A percentile compares a stretch with the other conserved stretches of the same genome.
phyloP scores from a whole-genome alignment of 2,329 filamentous ascomycete species.

The Trichoderma semiorbis region DNA sequence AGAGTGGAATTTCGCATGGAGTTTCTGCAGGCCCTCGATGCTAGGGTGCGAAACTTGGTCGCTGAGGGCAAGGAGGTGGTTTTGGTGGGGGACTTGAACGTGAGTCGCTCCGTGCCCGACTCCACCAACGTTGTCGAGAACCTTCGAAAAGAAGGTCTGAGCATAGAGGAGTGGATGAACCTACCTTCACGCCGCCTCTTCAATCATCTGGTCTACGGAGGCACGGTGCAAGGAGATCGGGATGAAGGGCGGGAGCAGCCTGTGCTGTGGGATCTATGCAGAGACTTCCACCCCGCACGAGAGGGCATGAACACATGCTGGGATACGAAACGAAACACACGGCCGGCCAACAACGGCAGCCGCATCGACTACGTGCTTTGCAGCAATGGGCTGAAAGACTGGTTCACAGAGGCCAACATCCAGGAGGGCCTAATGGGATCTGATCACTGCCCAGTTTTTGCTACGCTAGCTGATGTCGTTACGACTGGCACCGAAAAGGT shows the following conservation, averaged over 20 bases:
- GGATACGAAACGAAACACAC: slow-evolving; percentile 91
- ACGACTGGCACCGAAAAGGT: slow-evolving; percentile 44
- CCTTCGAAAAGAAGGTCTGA: slow-evolving; percentile 66
- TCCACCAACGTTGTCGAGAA: slow-evolving; percentile 70
- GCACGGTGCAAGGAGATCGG: slow-evolving; percentile 61
- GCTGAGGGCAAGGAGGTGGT: slow-evolving; percentile 80
- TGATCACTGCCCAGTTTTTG: slow-evolving; percentile 94
- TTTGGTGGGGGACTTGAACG: slow-evolving; percentile 85
- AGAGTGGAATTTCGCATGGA: slow-evolving; percentile 77
- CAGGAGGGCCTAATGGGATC: slow-evolving; percentile 93
- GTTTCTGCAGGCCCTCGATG: slow-evolving; percentile 78
- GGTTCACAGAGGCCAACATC: slow-evolving; percentile 79
- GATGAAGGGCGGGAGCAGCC: slow-evolving; percentile 68
- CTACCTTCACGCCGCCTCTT: slow-evolving; percentile 71
- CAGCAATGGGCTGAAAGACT: slow-evolving; percentile 71
- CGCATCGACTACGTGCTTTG: slow-evolving; percentile 93
- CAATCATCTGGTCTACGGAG: slow-evolving; percentile 78
- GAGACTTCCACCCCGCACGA: slow-evolving; percentile 74
- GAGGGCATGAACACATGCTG: slow-evolving; percentile 95
- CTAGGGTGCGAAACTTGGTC: slow-evolving; percentile 78
- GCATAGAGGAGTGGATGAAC: slow-evolving; percentile 68
- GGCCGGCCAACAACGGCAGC: slow-evolving; percentile 90
- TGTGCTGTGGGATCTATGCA: slow-evolving; percentile 78
- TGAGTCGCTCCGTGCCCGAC: slow-evolving; percentile 66
- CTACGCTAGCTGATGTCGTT: slow-evolving; percentile 64